Percentiles rank a stretch among this genome's conserved stretches.
Conservation (phyloP, 176 grass and related monocot species). For the Themeda triandra region DNA sequence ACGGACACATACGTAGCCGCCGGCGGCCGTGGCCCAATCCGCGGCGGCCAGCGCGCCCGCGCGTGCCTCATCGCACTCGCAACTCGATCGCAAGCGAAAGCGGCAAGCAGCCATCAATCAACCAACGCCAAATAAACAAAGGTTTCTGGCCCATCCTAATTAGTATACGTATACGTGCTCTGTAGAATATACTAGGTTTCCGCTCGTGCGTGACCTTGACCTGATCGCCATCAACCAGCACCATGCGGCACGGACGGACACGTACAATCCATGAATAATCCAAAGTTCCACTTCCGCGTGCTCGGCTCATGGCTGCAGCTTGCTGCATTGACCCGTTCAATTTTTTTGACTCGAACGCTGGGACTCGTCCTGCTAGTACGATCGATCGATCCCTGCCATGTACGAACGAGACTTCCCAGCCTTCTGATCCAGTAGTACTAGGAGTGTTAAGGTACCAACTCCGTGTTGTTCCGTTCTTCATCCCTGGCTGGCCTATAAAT, state of each 20-base stretch:
- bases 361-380: too few relatives aligned
- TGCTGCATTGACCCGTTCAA: too few relatives aligned
- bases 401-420: too few relatives aligned
- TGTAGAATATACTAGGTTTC: neutral
- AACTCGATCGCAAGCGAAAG: neutral
- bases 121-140: too few relatives aligned
- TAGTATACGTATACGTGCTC: neutral
- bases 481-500: too few relatives aligned
- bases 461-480: too few relatives aligned
- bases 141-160: too few relatives aligned
- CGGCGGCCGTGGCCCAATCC: neutral
- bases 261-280: neutral
- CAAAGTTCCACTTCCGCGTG: neutral
- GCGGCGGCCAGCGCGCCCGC: neutral
- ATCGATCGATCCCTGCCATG: too few relatives aligned
- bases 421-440: too few relatives aligned
- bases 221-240: neutral
- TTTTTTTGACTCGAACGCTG: too few relatives aligned
- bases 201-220: neutral
- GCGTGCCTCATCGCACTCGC: neutral
- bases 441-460: too few relatives aligned
- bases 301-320: too few relatives aligned
- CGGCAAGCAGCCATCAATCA: neutral
- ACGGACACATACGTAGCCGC: neutral
- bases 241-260: neutral